Percentiles rank a stretch among this genome's conserved stretches.
These are phyloP conservation scores for Syzygium syzygioides DNA, from an alignment of 441 rosid species.

Conservation along the genomic window DNA sequence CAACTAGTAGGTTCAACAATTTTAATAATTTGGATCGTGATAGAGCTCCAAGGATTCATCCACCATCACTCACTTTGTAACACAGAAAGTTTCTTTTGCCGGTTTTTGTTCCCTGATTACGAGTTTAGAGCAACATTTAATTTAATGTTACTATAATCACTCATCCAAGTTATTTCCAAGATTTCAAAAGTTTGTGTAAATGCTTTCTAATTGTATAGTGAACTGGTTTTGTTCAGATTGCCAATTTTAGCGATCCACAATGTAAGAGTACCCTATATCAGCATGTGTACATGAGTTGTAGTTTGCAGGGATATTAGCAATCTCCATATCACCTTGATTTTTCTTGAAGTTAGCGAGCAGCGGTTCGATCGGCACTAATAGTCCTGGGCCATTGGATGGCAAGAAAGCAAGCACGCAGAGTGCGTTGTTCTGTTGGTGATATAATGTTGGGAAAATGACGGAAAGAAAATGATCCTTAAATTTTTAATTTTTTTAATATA, in stretches of 20 bases:
- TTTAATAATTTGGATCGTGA: not conserved
- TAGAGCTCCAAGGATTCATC: not conserved
- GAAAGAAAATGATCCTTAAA: too few species aligned
- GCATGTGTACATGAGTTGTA: not conserved
- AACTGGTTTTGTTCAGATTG: not conserved
- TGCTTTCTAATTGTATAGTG: not conserved
- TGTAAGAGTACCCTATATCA: not conserved
- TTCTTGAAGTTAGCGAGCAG: too few species aligned
- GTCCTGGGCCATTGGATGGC: too few species aligned
- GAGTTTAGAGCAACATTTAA: not conserved
- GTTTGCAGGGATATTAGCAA: not conserved
- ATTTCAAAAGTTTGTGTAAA: not conserved
- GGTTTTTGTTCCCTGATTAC: not conserved
- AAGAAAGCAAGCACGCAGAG: too few species aligned
- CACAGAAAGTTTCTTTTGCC: not conserved
- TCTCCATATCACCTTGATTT: not conserved
- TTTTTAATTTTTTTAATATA: too few species aligned
- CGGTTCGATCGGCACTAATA: too few species aligned
- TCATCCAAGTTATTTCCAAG: not conserved
- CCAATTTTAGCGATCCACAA: not conserved
- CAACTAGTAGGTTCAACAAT: not conserved
- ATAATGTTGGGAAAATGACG: too few species aligned
- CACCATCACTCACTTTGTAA: not conserved
- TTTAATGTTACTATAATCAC: not conserved
- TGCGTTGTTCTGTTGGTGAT: too few species aligned